Evolutionary conservation across 768 basidiomycete species (phyloP).

Genomic region (Rhizopogon vesiculosus): DNA sequence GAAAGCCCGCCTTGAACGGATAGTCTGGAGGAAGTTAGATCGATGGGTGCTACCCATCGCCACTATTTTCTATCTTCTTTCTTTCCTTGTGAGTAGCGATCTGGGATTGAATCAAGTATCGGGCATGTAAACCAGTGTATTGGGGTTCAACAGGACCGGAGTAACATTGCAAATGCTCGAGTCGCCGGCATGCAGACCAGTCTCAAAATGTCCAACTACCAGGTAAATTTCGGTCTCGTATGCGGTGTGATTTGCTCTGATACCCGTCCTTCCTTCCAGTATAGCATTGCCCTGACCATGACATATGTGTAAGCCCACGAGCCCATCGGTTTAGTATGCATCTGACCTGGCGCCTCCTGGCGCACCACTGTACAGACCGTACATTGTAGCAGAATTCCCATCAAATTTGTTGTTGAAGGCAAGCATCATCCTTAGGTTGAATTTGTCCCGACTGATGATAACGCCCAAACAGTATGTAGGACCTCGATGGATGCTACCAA

Average conservation of each 20-base stretch:
- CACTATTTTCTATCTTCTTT: slow-evolving; percentile 46
- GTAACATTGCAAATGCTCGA: slow-evolving; percentile 55
- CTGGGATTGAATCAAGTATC: not conserved
- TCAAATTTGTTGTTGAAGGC: slow-evolving; percentile 55
- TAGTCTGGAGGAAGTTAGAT: slow-evolving; percentile 48
- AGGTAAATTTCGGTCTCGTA: slow-evolving; percentile 7
- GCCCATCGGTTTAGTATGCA: not conserved
- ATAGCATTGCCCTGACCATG: slow-evolving; percentile 28
- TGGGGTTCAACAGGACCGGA: slow-evolving; percentile 23
- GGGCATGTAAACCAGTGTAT: not conserved
- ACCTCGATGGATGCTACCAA: slow-evolving; percentile 57
- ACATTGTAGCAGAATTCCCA: slow-evolving; percentile 56
- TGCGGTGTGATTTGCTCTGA: not conserved
- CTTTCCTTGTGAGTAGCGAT: slow-evolving; percentile 42
- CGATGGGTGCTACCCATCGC: slow-evolving; percentile 43
- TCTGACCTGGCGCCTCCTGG: slow-evolving; percentile 1
- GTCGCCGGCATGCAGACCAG: slow-evolving; percentile 56
- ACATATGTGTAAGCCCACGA: slow-evolving; percentile 17
- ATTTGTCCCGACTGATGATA: not conserved
- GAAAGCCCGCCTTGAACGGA: slow-evolving; percentile 27
- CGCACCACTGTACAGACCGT: slow-evolving; percentile 29
- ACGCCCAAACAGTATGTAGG: slow-evolving; percentile 30
- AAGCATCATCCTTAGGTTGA: not conserved
- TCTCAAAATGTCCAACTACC: slow-evolving; percentile 28
- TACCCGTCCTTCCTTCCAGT: slow-evolving; percentile 16